These are phyloP conservation scores for Umbellularia californica DNA, from an alignment of 164 flowering plant genomes.

Conservation along the genomic window DNA sequence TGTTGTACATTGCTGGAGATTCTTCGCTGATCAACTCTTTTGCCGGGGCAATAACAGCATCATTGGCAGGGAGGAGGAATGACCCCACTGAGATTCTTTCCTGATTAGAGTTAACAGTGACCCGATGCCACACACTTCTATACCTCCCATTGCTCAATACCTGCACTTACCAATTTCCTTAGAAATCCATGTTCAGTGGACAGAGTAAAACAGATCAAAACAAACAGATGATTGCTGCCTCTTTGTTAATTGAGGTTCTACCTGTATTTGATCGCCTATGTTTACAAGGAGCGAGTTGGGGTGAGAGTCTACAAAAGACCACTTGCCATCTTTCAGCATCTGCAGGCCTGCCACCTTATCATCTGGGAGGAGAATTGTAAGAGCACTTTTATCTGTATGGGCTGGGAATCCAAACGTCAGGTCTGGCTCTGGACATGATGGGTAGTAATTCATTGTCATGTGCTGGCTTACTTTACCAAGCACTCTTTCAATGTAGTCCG, in stretches of 20 bases:
- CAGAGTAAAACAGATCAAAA: no score
- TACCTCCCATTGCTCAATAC: conserved; percentile 75
- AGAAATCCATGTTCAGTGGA: neutral
- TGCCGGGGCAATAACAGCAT: conserved; percentile 54
- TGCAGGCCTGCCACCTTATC: conserved; percentile 58
- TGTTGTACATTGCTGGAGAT: conserved; percentile 34
- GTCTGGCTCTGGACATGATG: conserved; percentile 70
- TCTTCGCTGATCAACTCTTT: conserved; percentile 27
- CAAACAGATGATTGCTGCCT: neutral
- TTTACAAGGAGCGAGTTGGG: conserved; percentile 57
- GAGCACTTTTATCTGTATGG: conserved; percentile 52
- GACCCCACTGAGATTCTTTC: conserved; percentile 68
- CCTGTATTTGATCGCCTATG: conserved; percentile 78
- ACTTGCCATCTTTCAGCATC: conserved; percentile 39
- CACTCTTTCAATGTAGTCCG: conserved; percentile 30
- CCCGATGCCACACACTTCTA: conserved; percentile 79
- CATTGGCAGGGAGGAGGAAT: conserved; percentile 57
- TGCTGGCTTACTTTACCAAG: conserved; percentile 50
- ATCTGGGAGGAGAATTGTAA: conserved; percentile 63
- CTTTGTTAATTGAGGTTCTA: conserved; percentile 4
- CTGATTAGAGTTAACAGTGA: conserved; percentile 51
- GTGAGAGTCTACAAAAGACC: conserved; percentile 56
- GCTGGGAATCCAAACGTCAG: conserved; percentile 62
- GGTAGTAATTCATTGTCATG: conserved; percentile 71
- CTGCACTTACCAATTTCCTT: conserved; percentile 25